A percentile compares a stretch with the other conserved stretches of the same genome.
Conservation (phyloP, 2,329 filamentous ascomycete species). For the Verticillium dahliae region DNA sequence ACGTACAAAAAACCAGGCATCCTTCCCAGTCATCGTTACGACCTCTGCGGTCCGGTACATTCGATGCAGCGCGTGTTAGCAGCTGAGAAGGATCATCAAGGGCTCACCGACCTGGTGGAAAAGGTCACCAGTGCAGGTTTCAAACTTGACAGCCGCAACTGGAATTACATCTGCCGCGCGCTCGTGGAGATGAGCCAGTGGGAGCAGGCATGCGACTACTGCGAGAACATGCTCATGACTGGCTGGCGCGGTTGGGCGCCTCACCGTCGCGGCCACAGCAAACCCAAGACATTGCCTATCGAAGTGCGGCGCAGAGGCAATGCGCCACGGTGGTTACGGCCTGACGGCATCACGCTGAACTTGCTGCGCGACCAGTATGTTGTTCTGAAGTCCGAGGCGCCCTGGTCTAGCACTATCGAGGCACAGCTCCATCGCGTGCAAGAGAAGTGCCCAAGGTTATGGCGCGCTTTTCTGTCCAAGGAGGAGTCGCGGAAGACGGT, state of each 20-base stretch:
- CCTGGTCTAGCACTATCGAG: slow-evolving; percentile 35
- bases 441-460: slow-evolving; percentile 29
- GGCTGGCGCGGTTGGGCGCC: slow-evolving; percentile 69
- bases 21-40: slow-evolving; percentile 44
- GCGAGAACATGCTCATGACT: slow-evolving; percentile 72
- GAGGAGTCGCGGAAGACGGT: not conserved
- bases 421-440: slow-evolving; percentile 14
- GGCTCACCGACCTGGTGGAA: slow-evolving; percentile 43
- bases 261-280: slow-evolving; percentile 13
- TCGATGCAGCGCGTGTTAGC: slow-evolving; percentile 41
- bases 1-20: slow-evolving; percentile 18
- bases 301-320: slow-evolving; percentile 31
- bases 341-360: slow-evolving; percentile 38
- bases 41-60: slow-evolving; percentile 41
- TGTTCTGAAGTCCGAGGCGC: slow-evolving; percentile 37
- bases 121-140: slow-evolving; percentile 63
- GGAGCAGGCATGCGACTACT: slow-evolving; percentile 63
- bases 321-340: slow-evolving; percentile 29
- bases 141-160: slow-evolving; percentile 66
- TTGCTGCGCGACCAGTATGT: slow-evolving; percentile 43
- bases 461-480: slow-evolving; percentile 27
- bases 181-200: slow-evolving; percentile 55
- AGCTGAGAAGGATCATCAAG: slow-evolving; percentile 31
- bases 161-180: slow-evolving; percentile 70
- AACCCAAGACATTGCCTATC: slow-evolving; percentile 22